Evolutionary conservation across 495 filamentous ascomycete genomes (phyloP).

Genomic region (Penicillium ochrochloron): DNA sequence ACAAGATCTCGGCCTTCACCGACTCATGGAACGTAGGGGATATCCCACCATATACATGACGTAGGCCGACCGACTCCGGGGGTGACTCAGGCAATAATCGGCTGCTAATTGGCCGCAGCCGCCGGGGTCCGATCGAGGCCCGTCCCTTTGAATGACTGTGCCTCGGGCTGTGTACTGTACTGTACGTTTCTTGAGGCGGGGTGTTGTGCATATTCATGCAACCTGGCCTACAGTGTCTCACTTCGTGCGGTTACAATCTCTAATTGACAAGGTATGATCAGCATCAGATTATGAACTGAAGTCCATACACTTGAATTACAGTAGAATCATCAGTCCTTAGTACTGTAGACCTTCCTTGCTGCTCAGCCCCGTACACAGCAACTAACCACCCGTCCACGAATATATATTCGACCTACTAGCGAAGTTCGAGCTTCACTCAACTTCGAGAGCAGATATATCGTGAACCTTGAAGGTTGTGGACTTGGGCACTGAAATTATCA

Average conservation of each 20-base stretch:
- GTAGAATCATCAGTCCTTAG: too few relatives aligned
- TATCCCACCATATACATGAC: conserved; percentile 19
- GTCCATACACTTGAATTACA: background rate
- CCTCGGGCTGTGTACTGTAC: background rate
- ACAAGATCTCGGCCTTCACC: background rate
- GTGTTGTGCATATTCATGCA: conserved; percentile 1
- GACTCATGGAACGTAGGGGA: conserved; percentile 7
- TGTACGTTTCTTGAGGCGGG: background rate
- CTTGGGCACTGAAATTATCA: too few relatives aligned
- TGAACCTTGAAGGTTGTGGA: too few relatives aligned
- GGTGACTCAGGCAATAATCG: conserved; percentile 19
- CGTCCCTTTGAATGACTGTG: background rate
- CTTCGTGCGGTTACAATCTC: background rate
- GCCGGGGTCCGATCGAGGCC: conserved; percentile 24
- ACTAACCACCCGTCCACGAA: too few relatives aligned
- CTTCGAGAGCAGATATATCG: too few relatives aligned
- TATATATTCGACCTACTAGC: too few relatives aligned
- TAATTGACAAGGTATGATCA: background rate
- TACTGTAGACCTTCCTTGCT: too few relatives aligned
- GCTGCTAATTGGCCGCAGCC: conserved; percentile 23
- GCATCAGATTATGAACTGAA: background rate
- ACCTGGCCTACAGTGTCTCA: background rate
- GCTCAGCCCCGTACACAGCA: too few relatives aligned
- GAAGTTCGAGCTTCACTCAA: too few relatives aligned
- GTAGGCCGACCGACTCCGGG: conserved; percentile 21